These are phyloP conservation scores for Aspergillus calidoustus DNA, from an alignment of 2,329 filamentous ascomycete species.

Conservation along the genomic window DNA sequence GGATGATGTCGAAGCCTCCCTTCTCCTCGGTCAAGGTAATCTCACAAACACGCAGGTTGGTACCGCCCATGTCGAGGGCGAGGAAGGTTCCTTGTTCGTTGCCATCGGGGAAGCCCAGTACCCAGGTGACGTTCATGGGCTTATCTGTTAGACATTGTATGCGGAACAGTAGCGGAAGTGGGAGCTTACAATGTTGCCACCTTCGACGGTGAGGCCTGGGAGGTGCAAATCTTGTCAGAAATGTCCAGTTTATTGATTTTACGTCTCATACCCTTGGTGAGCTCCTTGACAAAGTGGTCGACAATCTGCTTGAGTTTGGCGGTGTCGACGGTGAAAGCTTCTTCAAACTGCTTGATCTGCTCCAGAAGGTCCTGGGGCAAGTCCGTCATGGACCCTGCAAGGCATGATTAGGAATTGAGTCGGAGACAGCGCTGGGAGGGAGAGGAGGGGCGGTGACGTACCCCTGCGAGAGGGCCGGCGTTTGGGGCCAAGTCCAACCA, in stretches of 20 bases:
- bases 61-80: conserved; percentile 94
- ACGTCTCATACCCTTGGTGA: conserved; percentile 71
- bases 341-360: conserved; percentile 83
- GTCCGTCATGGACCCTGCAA: conserved; percentile 82
- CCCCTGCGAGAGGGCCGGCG: conserved; percentile 73
- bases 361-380: conserved; percentile 80
- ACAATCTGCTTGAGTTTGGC: conserved; percentile 88
- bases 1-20: conserved; percentile 91
- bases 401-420: conserved; percentile 10
- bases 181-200: conserved; percentile 82
- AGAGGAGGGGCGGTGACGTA: conserved; percentile 50
- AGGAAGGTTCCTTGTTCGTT: conserved; percentile 86
- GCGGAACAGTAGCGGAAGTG: not conserved
- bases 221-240: not conserved
- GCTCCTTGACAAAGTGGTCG: conserved; percentile 84
- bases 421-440: conserved; percentile 5
- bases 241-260: not conserved
- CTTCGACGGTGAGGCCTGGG: conserved; percentile 78
- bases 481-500: conserved; percentile 69
- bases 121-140: conserved; percentile 99
- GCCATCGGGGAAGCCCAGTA: conserved; percentile 85
- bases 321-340: conserved; percentile 77
- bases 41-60: conserved; percentile 92
- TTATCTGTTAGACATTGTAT: conserved; percentile 43
- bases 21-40: conserved; percentile 85